Evolutionary conservation across 2,329 filamentous ascomycete species (phyloP).

Genomic region (Aspergillus sp.): DNA sequence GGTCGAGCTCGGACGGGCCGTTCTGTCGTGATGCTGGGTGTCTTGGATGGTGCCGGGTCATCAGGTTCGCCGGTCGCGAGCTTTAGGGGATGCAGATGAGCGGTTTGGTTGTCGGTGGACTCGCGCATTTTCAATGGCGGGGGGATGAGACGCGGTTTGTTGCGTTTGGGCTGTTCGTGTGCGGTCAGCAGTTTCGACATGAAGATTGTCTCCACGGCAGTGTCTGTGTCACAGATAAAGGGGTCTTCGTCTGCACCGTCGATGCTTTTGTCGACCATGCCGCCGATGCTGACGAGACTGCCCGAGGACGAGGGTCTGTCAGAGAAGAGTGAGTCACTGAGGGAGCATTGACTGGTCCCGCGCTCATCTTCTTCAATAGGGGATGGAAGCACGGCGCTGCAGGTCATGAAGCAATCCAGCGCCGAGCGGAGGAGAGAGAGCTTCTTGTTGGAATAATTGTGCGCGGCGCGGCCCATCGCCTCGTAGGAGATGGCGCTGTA

Average conservation of each 20-base stretch:
- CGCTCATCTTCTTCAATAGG: not conserved
- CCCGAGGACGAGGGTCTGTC: slow-evolving; percentile 12
- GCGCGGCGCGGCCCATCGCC: slow-evolving; percentile 44
- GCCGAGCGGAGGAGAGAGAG: slow-evolving; percentile 40
- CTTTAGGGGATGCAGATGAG: not conserved
- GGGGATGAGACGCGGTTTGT: slow-evolving; percentile 18
- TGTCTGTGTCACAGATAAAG: slow-evolving; percentile 20
- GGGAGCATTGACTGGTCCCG: slow-evolving; percentile 1
- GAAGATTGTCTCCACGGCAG: not conserved
- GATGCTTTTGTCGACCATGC: slow-evolving; percentile 26
- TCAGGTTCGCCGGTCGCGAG: not conserved
- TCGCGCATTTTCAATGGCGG: slow-evolving; percentile 27
- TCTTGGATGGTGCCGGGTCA: not conserved
- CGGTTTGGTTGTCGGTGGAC: slow-evolving; percentile 3
- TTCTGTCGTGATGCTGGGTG: not conserved
- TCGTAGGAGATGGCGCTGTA: slow-evolving; percentile 48
- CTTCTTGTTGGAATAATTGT: slow-evolving; percentile 47
- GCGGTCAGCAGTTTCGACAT: not conserved
- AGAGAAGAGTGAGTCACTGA: slow-evolving; percentile 8
- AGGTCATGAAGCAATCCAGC: slow-evolving; percentile 37
- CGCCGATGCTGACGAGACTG: slow-evolving; percentile 22
- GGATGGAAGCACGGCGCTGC: slow-evolving; percentile 28
- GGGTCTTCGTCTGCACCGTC: slow-evolving; percentile 20
- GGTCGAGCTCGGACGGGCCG: slow-evolving; percentile 6
- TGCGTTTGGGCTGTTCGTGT: not conserved